These are phyloP conservation scores for Plantago major DNA, from an alignment of 257 asterid species.

Conservation along the genomic window DNA sequence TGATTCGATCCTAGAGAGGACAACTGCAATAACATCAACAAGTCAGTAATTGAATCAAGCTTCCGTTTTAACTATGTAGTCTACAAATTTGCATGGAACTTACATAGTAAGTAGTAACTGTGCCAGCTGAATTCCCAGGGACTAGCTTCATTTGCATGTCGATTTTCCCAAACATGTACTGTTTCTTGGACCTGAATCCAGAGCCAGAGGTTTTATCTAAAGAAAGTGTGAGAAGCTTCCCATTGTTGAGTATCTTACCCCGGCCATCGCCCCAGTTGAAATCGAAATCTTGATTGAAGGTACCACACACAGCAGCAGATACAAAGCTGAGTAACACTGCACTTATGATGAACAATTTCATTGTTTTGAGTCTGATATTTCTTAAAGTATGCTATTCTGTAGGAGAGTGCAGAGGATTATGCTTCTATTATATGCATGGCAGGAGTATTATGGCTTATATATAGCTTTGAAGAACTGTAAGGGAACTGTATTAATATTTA, in stretches of 20 bases:
- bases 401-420: no score
- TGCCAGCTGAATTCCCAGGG: conserved; percentile 53
- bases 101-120: conserved; percentile 41
- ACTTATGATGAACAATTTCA: conserved; percentile 17
- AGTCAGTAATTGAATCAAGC: background rate
- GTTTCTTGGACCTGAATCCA: conserved; percentile 40
- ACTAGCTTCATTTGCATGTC: conserved; percentile 49
- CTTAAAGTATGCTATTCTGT: no score
- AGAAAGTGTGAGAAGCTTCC: conserved; percentile 40
- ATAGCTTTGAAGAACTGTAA: conserved; percentile 15
- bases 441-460: conserved; percentile 26
- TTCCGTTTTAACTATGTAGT: background rate
- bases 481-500: background rate
- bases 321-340: conserved; percentile 19
- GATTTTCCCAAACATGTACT: conserved; percentile 41
- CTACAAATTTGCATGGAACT: conserved; percentile 8
- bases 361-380: no score
- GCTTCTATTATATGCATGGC: conserved; percentile 23
- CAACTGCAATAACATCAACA: conserved; percentile 20
- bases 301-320: conserved; percentile 17
- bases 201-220: conserved; percentile 44
- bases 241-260: conserved; percentile 31
- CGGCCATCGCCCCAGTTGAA: conserved; percentile 44
- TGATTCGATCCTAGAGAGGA: conserved; percentile 44
- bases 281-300: conserved; percentile 37